Evolutionary conservation across 2,329 filamentous ascomycete species (phyloP).

Genomic region (Hymenoscyphus occultus): DNA sequence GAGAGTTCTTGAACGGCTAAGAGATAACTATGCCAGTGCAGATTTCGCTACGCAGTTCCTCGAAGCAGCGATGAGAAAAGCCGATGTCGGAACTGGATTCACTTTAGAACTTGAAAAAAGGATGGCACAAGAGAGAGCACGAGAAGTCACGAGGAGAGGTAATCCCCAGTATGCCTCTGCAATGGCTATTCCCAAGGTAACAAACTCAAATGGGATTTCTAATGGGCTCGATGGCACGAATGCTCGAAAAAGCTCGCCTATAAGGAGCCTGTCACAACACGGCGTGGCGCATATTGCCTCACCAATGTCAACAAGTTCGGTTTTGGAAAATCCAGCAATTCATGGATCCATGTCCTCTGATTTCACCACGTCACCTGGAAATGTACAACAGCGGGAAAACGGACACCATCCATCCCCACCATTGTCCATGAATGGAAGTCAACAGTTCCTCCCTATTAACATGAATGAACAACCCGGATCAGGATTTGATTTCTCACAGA

Average conservation of each 20-base stretch:
- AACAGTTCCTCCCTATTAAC: background rate
- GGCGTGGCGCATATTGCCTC: background rate
- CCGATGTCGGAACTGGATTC: conserved; percentile 53
- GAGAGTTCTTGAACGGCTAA: conserved; percentile 81
- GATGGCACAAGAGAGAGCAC: background rate
- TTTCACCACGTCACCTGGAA: background rate
- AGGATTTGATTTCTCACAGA: background rate
- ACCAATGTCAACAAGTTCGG: background rate
- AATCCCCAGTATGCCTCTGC: background rate
- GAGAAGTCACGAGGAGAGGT: background rate
- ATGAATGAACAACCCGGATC: background rate
- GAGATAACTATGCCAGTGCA: conserved; percentile 89
- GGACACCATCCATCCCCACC: background rate
- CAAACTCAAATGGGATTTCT: background rate
- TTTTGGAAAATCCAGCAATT: background rate
- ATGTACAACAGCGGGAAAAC: background rate
- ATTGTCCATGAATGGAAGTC: background rate
- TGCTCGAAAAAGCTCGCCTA: background rate
- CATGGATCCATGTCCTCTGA: background rate
- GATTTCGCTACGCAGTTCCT: conserved; percentile 94
- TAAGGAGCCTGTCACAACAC: background rate
- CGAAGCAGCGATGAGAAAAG: conserved; percentile 87
- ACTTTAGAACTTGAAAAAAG: background rate
- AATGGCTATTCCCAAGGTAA: background rate
- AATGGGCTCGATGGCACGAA: background rate